These are phyloP conservation scores for Nicotiana otophora DNA, from an alignment of 257 asterid species.

Conservation along the genomic window DNA sequence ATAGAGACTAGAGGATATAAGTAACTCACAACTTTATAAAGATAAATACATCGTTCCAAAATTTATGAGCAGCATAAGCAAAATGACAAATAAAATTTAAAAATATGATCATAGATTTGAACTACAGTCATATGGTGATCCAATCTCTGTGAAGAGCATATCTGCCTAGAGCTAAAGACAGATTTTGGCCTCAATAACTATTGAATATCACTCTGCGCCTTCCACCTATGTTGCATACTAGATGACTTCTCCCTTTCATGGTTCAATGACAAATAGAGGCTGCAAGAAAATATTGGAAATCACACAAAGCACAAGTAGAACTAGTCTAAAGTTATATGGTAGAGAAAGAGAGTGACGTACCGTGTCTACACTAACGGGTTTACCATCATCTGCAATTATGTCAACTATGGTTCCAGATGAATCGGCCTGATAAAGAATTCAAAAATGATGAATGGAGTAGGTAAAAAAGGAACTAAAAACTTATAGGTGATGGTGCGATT, in stretches of 20 bases:
- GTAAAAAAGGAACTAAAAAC: not conserved
- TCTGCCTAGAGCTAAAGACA: not conserved
- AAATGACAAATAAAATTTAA: slow-evolving; percentile 5
- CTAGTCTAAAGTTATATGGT: not conserved
- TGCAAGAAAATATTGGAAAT: slow-evolving; percentile 23
- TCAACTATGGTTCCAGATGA: slow-evolving; percentile 52
- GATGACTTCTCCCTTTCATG: slow-evolving; percentile 25
- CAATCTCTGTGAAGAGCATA: not conserved
- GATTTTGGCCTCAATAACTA: not conserved
- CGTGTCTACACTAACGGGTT: slow-evolving; percentile 48
- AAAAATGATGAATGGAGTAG: not conserved
- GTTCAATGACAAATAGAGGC: slow-evolving; percentile 53
- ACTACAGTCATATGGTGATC: not conserved
- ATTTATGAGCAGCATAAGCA: slow-evolving; percentile 1
- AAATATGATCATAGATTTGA: slow-evolving; percentile 7
- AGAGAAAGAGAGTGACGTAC: slow-evolving; percentile 20
- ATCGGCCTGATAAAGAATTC: slow-evolving; percentile 33
- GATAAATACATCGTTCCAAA: slow-evolving; percentile 11
- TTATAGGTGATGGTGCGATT: not conserved
- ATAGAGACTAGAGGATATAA: not conserved
- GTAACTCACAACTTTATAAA: not conserved
- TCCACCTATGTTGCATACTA: slow-evolving; percentile 11
- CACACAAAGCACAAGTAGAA: slow-evolving; percentile 1
- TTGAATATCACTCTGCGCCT: not conserved
- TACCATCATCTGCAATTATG: slow-evolving; percentile 51